Conservation (phyloP, 164 flowering plant species). For the Brasenia schreberi region DNA sequence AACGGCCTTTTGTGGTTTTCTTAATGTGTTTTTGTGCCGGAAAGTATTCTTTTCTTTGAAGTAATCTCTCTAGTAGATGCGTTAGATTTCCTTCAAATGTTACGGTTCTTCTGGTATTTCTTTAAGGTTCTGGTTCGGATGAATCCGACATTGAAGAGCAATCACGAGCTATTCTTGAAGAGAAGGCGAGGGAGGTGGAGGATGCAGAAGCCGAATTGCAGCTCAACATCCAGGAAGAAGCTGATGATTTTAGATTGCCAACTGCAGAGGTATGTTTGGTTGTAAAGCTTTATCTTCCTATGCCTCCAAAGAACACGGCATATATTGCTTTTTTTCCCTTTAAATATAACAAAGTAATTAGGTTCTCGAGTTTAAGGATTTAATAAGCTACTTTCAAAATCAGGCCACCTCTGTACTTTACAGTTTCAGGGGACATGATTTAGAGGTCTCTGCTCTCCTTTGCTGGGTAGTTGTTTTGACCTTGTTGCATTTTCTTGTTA, state of each 20-base stretch:
- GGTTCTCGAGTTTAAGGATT: no score
- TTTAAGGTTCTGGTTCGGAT: constrained; percentile 20
- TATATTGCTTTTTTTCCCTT: no score
- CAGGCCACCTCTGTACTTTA: no score
- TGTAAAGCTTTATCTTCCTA: no score
- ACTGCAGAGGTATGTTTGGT: constrained; percentile 44
- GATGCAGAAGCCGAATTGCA: constrained; percentile 53
- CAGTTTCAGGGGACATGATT: no score
- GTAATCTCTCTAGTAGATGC: neutral
- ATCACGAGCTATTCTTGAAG: constrained; percentile 40
- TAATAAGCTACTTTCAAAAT: no score
- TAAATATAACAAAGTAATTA: no score
- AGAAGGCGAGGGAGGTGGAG: constrained; percentile 31
- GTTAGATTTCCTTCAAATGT: neutral
- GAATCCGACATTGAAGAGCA: constrained; percentile 40
- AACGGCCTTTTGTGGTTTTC: neutral
- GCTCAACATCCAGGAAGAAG: constrained; percentile 58
- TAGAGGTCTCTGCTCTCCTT: no score
- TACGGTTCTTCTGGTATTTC: neutral
- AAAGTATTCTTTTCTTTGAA: neutral
- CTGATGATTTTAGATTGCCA: constrained; percentile 82
- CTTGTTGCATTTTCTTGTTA: no score
- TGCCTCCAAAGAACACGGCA: no score
- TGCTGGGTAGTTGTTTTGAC: no score
- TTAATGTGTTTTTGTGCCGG: neutral